These are phyloP conservation scores for Malus hybrid DNA, from an alignment of 331 rosid genomes.

Conservation along the genomic window DNA sequence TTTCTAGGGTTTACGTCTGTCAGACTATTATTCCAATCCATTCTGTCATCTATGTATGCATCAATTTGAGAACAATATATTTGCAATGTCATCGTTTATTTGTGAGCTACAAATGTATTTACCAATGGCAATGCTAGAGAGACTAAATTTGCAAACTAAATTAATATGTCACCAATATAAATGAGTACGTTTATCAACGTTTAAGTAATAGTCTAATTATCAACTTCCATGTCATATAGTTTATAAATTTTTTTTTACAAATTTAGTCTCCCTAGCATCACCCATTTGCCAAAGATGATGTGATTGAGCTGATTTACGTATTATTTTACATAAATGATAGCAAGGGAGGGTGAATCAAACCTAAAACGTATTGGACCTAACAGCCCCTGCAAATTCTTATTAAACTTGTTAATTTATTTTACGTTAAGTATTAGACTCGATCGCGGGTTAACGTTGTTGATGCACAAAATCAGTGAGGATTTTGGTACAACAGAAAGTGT, in stretches of 20 bases:
- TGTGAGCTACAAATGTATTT: background rate
- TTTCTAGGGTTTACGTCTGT: background rate
- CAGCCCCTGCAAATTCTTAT: background rate
- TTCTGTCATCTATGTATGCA: background rate
- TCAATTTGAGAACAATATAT: background rate
- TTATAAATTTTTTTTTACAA: no score
- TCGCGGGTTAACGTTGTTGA: no score
- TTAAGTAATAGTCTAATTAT: no score
- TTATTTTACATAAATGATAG: background rate
- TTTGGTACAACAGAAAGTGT: no score
- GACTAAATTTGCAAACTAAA: no score
- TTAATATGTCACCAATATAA: no score
- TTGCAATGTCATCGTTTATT: background rate
- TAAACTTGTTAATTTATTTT: no score
- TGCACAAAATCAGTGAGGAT: no score
- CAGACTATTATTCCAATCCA: background rate
- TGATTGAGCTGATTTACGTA: background rate
- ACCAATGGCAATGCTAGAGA: fast-evolving
- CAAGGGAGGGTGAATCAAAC: background rate
- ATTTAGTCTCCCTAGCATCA: no score
- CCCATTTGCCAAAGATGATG: background rate
- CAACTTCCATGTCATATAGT: no score
- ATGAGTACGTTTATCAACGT: no score
- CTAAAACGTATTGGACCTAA: background rate
- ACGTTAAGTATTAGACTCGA: background rate